phyloP scores from a whole-genome alignment of 345 rosid species.

The Bruguiera gymnorhiza region DNA sequence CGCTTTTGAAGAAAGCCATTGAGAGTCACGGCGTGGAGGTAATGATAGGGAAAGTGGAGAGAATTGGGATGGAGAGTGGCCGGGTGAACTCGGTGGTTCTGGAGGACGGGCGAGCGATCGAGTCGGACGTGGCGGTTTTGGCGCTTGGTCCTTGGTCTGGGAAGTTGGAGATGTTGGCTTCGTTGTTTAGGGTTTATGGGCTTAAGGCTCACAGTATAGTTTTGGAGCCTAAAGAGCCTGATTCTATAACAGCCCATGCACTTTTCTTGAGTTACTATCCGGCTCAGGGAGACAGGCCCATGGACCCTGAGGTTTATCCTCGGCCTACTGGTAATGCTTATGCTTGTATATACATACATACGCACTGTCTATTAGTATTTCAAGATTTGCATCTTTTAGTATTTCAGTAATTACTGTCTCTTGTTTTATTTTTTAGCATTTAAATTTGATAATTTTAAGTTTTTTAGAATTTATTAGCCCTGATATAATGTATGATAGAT shows the following conservation, averaged over 20 bases:
- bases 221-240: conserved; percentile 62
- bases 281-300: conserved; percentile 43
- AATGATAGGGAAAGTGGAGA: conserved; percentile 61
- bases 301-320: conserved; percentile 79
- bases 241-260: conserved; percentile 66
- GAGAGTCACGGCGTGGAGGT: conserved; percentile 62
- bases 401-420: too few species aligned
- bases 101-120: conserved; percentile 55
- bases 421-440: too few species aligned
- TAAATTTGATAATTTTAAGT: too few species aligned
- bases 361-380: not conserved
- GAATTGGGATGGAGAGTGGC: conserved; percentile 46
- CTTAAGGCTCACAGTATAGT: conserved; percentile 74
- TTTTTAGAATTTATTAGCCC: too few species aligned
- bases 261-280: conserved; percentile 55
- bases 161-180: conserved; percentile 55
- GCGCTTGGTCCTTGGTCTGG: conserved; percentile 89
- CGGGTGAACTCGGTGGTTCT: conserved; percentile 55
- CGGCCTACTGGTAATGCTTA: conserved; percentile 61
- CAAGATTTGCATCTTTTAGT: too few species aligned
- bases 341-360: not conserved
- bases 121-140: conserved; percentile 64
- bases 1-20: conserved; percentile 50
- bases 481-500: too few species aligned
- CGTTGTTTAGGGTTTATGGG: conserved; percentile 68